Evolutionary conservation across 164 flowering plant genomes (phyloP), one percentile per base, ranked within the genome.

Genomic region (Malania oleifera): DNA sequence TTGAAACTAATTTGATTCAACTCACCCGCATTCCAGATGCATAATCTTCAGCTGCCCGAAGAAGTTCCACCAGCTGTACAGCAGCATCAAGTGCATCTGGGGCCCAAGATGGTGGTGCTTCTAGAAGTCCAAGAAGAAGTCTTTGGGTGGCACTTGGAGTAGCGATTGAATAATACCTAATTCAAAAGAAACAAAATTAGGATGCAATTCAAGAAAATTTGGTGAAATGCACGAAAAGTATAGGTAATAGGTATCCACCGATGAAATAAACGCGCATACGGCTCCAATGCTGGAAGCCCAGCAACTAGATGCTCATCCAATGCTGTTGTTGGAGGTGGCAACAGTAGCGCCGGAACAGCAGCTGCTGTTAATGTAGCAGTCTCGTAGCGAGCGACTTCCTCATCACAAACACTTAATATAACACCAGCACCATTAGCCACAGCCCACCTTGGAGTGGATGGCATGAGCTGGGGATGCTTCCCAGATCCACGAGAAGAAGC

Each of bases 51-150:
- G 96, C 98, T 54, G 98, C 98, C 57, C 95, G 77, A 59, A 92
- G 93, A 45, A 92, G 96, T 66, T 92, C 98, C 61, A 92, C 98
- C 59, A 92, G 91, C 65, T 92, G 98, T 18, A 92, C 98, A 62
- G 95, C 98, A 61, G 98, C 98, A 82, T 92, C 98, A 52, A 92
- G 95, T 58, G 98, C 98, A 81, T 92, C 98, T 27, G 98, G 96
- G 67, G 98, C 98, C 98, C 98, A 92, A 34, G 96, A 89, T 24
- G 96, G 96, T 44, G 98, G 98, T 64, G 98, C 98, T 84, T 91
- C 98, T 23, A 91, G 75, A 71, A 91, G 92, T 55, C 98, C 98
- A 66, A 92, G 81, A 53, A 92, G 85, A 67, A 92, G 86, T 66
- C 95, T 78, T 61, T 92, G 98, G n/a, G 98, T 89, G 51, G 98